Conservation (phyloP, 78 protist genomes). For the Pelomyxa schiedti region DNA sequence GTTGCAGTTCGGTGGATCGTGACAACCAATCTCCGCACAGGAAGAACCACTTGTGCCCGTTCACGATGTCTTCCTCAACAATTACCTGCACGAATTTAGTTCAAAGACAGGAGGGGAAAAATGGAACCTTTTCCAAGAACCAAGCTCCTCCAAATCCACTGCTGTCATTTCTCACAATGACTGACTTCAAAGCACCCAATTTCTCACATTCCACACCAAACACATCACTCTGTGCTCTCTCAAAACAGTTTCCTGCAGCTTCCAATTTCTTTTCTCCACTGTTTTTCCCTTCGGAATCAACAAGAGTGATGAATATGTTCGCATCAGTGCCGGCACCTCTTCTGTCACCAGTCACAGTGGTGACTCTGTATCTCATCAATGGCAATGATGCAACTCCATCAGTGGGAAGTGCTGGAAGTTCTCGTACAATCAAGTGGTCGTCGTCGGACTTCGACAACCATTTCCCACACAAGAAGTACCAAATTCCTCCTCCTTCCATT, state of each 20-base stretch:
- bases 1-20: too few relatives aligned
- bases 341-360: not conserved
- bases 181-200: not conserved
- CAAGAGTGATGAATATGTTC: not conserved
- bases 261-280: not conserved
- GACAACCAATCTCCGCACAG: not conserved
- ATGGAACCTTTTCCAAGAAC: slow-evolving; percentile 1
- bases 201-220: not conserved
- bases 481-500: too few relatives aligned
- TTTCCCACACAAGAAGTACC: not conserved
- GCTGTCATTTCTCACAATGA: slow-evolving; percentile 2
- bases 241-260: not conserved
- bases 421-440: not conserved
- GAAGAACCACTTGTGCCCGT: too few relatives aligned
- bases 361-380: slow-evolving; percentile 1
- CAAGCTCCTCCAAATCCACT: not conserved
- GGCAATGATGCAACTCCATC: not conserved
- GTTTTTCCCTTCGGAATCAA: not conserved
- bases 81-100: not conserved
- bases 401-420: not conserved
- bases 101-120: not conserved
- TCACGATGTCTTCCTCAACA: not conserved
- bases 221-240: not conserved
- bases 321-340: not conserved
- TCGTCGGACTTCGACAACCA: not conserved